Evolutionary conservation across 805 yeast species (phyloP).

Genomic region (Phaffomyces thermotolerans): DNA sequence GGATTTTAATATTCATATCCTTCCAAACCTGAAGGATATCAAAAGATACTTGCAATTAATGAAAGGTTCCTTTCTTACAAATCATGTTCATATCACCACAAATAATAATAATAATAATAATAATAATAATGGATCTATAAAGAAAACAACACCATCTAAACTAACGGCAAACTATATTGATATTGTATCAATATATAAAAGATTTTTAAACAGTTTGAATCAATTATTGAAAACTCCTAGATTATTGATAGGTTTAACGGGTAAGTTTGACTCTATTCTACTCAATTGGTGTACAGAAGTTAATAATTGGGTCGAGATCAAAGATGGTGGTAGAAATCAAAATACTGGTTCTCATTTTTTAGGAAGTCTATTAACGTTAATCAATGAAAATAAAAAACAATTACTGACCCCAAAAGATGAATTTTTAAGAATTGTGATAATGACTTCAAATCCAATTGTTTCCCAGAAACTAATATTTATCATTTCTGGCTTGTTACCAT

Average conservation of each 20-base stretch:
- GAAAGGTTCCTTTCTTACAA: constrained; percentile 21
- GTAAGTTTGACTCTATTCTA: constrained; percentile 21
- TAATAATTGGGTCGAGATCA: constrained; percentile 35
- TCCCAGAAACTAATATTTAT: constrained; percentile 53
- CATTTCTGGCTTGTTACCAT: constrained; percentile 42
- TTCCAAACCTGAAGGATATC: constrained; percentile 27
- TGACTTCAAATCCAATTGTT: constrained; percentile 54
- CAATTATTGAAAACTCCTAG: constrained; percentile 30
- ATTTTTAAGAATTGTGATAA: constrained; percentile 43
- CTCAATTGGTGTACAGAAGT: constrained; percentile 33
- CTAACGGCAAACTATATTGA: constrained; percentile 16
- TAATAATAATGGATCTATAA: neutral
- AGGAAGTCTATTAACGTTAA: constrained; percentile 15
- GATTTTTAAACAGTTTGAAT: constrained; percentile 25
- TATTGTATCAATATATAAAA: constrained; percentile 23
- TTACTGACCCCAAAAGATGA: constrained; percentile 18
- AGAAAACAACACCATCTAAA: constrained; percentile 2
- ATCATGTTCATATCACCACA: constrained; percentile 7
- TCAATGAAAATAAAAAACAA: constrained; percentile 11
- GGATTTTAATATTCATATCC: constrained; percentile 21
- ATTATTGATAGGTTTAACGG: constrained; percentile 27
- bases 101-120: no score
- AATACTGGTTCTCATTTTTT: constrained; percentile 19
- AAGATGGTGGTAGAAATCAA: constrained; percentile 30
- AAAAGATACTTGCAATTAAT: constrained; percentile 24